Base-by-base conservation (phyloP, 768 basidiomycete species). In the Gelatoporia subvermispora region DNA sequence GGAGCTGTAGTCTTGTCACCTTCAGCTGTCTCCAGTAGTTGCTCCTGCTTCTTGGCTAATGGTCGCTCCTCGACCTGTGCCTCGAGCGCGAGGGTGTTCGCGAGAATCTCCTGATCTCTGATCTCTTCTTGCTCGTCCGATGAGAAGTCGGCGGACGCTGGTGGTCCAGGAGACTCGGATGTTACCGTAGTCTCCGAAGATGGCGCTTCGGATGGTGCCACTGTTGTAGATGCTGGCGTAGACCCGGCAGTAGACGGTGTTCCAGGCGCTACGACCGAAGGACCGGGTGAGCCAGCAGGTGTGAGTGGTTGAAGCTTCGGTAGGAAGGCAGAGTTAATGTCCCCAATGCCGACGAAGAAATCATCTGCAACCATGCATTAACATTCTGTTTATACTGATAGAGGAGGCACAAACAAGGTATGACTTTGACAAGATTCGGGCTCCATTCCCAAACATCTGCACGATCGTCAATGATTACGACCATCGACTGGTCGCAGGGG, bases 361-460 rank as follows among this genome's bases (percentile, higher is more conserved):
- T 98, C 95, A 60, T 94, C 95, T 97, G 57, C 17, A 25, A 49
- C 40, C 34, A 35, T 43, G 35, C 34, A 47, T 67, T 52, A 67
- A 56, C 25, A 20, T 36, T 22, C 42, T 41, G 20, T 46, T 37
- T 15, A 42, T n/a, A 15, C 18, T 24, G n/a, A 35, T 17, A 22
- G 21, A 38, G 4, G 34, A 34, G 11, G 65, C 69, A 68, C 83
- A 55, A 52, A 94, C 94, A 99, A 47, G 95, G 95, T 20, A 97
- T 81, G 49, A 98, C 95, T 73, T 97, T 95, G 63, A 98, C 78
- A 35, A 99, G 75, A 67, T 99, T 97, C 2, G 94, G 93, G 60
- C 89, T 89, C 81, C 93, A 93, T 60, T 93, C 90, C 96, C 96
- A 99, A 25, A 99, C 95, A 62, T 99, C 96, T 3, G 92, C 88